Conservation (phyloP, 331 rosid genomes). For the Spiraea crenata region DNA sequence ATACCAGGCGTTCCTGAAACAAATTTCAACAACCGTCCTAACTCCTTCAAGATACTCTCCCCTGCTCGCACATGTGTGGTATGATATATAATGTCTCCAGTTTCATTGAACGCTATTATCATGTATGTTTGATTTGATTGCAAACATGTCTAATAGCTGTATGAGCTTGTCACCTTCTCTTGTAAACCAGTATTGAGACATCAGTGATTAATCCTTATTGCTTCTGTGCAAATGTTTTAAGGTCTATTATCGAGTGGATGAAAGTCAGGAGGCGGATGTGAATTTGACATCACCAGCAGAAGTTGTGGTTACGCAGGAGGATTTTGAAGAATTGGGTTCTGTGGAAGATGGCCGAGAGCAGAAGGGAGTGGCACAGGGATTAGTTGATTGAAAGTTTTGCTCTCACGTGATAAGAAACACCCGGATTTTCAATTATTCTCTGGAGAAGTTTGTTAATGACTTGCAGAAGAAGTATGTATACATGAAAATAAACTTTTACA, state of each 20-base stretch:
- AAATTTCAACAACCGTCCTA: constrained; percentile 91
- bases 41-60: constrained; percentile 84
- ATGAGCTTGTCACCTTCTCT: not conserved
- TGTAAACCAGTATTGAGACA: not conserved
- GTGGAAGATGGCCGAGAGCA: constrained; percentile 22
- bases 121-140: not conserved
- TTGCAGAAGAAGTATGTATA: too few relatives aligned
- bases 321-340: constrained; percentile 15
- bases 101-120: not conserved
- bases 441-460: too few relatives aligned
- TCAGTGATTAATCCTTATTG: not conserved
- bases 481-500: too few relatives aligned
- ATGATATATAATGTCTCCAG: constrained; percentile 19
- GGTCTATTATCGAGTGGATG: constrained; percentile 72
- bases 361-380: not conserved
- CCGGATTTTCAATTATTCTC: too few relatives aligned
- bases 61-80: constrained; percentile 82
- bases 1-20: constrained; percentile 89
- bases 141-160: not conserved
- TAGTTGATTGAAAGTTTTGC: constrained; percentile 12
- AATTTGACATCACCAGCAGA: constrained; percentile 24
- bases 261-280: constrained; percentile 39
- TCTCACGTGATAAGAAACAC: too few relatives aligned
- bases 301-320: constrained; percentile 5
- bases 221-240: constrained; percentile 8